Percentiles rank a stretch among this genome's conserved stretches.
Evolutionary conservation across 2,329 filamentous ascomycete genomes (phyloP).

Genomic region (Cephalotrichum gorgonifer): DNA sequence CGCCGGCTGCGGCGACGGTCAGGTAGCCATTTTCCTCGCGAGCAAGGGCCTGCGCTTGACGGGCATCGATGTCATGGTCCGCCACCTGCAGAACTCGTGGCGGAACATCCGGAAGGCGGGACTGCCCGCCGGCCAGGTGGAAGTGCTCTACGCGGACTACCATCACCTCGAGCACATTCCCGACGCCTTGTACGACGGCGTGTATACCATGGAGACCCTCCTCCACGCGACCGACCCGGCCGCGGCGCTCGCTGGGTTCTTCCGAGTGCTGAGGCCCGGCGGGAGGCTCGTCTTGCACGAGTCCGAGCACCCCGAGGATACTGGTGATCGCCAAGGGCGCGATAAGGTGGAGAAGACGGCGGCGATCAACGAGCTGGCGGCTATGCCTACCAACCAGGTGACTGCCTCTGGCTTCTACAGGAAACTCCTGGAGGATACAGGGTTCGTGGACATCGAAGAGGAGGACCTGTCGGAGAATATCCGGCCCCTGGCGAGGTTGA

Average conservation of each 20-base stretch:
- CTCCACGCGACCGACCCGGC: slow-evolving; percentile 32
- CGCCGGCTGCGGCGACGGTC: slow-evolving; percentile 38
- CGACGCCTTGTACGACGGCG: slow-evolving; percentile 31
- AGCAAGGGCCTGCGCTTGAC: slow-evolving; percentile 26
- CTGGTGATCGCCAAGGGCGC: no score
- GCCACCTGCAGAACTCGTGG: slow-evolving; percentile 32
- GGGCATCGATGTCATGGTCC: slow-evolving; percentile 37
- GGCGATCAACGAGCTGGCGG: slow-evolving; percentile 28
- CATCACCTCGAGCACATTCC: slow-evolving; percentile 33
- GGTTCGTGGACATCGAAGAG: slow-evolving; percentile 32
- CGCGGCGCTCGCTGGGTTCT: slow-evolving; percentile 31
- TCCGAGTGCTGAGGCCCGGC: slow-evolving; percentile 34
- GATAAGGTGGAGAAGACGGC: slow-evolving; percentile 15
- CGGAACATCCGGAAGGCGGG: slow-evolving; percentile 23
- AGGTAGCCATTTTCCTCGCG: slow-evolving; percentile 39
- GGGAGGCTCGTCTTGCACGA: slow-evolving; percentile 34
- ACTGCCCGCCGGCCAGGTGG: not conserved
- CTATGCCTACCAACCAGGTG: slow-evolving; percentile 32
- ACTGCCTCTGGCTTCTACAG: slow-evolving; percentile 27
- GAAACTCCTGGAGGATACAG: slow-evolving; percentile 28
- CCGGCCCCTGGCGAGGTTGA: slow-evolving; percentile 34
- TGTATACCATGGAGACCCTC: slow-evolving; percentile 47
- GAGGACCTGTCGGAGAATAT: slow-evolving; percentile 35
- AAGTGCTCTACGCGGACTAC: slow-evolving; percentile 18
- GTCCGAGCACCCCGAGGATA: slow-evolving; percentile 28